phyloP scores from a whole-genome alignment of 768 basidiomycete genomes.

The Lentinula boryana region DNA sequence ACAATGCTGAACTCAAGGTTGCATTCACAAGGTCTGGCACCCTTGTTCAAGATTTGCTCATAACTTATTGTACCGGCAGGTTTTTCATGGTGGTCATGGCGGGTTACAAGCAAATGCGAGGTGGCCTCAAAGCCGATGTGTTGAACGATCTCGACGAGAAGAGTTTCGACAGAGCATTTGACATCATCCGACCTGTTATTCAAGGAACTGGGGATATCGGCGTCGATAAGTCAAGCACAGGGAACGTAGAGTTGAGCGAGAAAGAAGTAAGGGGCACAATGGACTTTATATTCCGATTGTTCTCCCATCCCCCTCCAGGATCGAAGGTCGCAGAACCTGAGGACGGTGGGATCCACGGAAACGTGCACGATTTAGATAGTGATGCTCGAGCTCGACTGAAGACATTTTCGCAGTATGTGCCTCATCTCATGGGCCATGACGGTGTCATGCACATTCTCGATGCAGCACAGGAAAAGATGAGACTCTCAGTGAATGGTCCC shows the following conservation, averaged over 20 bases:
- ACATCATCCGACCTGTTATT: slow-evolving; percentile 33
- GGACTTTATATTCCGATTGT: slow-evolving; percentile 5
- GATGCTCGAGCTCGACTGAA: not conserved
- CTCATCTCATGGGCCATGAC: not conserved
- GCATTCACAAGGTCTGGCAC: not conserved
- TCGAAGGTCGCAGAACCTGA: slow-evolving; percentile 5
- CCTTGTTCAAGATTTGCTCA: slow-evolving; percentile 2
- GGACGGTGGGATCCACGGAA: slow-evolving; percentile 9
- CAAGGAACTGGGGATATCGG: slow-evolving; percentile 3
- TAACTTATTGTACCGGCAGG: slow-evolving; percentile 18
- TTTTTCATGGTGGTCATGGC: slow-evolving; percentile 43
- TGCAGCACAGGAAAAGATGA: not conserved
- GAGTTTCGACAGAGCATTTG: slow-evolving; percentile 44
- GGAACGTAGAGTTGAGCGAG: not conserved
- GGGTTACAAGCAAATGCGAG: slow-evolving; percentile 43
- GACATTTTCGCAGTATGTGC: not conserved
- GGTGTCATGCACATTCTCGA: not conserved
- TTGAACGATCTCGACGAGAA: slow-evolving; percentile 39
- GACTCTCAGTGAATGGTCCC: not conserved
- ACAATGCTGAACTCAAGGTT: not conserved
- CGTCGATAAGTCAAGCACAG: not conserved
- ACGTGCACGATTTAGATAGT: not conserved
- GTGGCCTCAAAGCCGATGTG: slow-evolving; percentile 27
- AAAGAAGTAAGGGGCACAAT: not conserved
- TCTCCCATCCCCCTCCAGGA: slow-evolving; percentile 5